Percentiles rank a stretch among this genome's conserved stretches.
Conservation (phyloP, 768 basidiomycete species). For the Amanita exitialis region DNA sequence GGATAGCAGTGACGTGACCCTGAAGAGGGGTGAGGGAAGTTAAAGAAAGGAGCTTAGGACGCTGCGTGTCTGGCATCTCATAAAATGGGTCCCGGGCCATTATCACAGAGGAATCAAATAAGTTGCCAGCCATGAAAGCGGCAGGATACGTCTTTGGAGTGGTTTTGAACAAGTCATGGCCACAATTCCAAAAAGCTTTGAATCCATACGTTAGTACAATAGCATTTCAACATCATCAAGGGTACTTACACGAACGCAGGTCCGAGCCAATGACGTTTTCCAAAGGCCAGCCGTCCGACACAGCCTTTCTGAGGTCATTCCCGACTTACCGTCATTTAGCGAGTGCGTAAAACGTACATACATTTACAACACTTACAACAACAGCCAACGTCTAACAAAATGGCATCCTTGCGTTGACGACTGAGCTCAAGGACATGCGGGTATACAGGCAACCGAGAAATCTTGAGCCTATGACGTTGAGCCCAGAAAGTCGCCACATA, state of each 20-base stretch:
- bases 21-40: conserved; percentile 20
- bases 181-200: conserved; percentile 52
- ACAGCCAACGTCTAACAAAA: conserved; percentile 35
- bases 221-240: background rate
- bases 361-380: conserved; percentile 22
- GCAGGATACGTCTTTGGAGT: conserved; percentile 42
- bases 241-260: conserved; percentile 18
- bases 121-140: conserved; percentile 45
- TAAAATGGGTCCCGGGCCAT: conserved; percentile 13
- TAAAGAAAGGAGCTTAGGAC: conserved; percentile 10
- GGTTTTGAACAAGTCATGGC: conserved; percentile 49
- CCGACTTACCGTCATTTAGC: conserved; percentile 21
- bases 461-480: conserved; percentile 17
- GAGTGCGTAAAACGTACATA: background rate
- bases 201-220: background rate
- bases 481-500: background rate
- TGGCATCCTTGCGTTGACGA: conserved; percentile 15
- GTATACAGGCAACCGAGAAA: conserved; percentile 25
- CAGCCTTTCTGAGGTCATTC: conserved; percentile 27
- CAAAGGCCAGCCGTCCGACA: conserved; percentile 29
- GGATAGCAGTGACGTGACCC: conserved; percentile 38
- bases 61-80: conserved; percentile 3
- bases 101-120: conserved; percentile 36
- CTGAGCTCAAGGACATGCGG: conserved; percentile 18
- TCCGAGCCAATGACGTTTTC: conserved; percentile 27